phyloP scores from a whole-genome alignment of 352 stramenopile species.

The Globisporangium middletonii region DNA sequence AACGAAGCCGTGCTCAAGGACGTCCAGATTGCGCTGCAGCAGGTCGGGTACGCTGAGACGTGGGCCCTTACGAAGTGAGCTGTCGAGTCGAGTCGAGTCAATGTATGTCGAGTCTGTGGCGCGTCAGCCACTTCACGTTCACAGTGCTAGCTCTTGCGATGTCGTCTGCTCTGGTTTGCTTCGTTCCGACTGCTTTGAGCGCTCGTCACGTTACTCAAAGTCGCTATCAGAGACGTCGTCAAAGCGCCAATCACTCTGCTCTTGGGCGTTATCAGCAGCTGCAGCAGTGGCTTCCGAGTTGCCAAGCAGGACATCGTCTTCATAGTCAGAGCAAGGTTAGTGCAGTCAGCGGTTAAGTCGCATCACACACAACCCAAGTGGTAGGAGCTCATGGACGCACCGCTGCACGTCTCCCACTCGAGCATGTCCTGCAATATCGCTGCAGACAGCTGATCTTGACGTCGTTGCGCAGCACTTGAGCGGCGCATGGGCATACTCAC shows the following conservation, averaged over 20 bases:
- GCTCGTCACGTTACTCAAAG: slow-evolving; percentile 27
- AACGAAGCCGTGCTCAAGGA: slow-evolving; percentile 27
- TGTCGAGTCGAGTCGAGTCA: background rate
- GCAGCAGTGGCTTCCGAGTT: slow-evolving; percentile 8
- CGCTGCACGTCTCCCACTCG: slow-evolving; percentile 63
- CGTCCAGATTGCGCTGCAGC: slow-evolving; percentile 21
- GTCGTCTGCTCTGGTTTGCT: background rate
- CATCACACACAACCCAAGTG: background rate
- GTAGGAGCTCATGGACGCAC: slow-evolving; percentile 18
- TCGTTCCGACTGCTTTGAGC: background rate
- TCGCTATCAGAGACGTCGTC: slow-evolving; percentile 65
- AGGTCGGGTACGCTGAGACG: slow-evolving; percentile 26
- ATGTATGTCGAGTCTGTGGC: slow-evolving; percentile 2
- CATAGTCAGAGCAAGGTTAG: background rate
- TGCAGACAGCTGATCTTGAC: background rate
- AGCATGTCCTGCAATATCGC: slow-evolving; percentile 30
- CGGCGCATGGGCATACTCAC: background rate
- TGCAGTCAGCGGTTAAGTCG: background rate
- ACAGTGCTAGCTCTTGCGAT: background rate
- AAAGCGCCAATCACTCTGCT: slow-evolving; percentile 35
- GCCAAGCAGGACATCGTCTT: slow-evolving; percentile 26
- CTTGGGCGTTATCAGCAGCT: slow-evolving; percentile 6
- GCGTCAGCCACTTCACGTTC: background rate
- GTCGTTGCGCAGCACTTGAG: background rate
- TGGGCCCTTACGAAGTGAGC: slow-evolving; percentile 14